Evolutionary conservation across 1,284 basidiomycete species (phyloP).

Genomic region (Fistulina hepatica): DNA sequence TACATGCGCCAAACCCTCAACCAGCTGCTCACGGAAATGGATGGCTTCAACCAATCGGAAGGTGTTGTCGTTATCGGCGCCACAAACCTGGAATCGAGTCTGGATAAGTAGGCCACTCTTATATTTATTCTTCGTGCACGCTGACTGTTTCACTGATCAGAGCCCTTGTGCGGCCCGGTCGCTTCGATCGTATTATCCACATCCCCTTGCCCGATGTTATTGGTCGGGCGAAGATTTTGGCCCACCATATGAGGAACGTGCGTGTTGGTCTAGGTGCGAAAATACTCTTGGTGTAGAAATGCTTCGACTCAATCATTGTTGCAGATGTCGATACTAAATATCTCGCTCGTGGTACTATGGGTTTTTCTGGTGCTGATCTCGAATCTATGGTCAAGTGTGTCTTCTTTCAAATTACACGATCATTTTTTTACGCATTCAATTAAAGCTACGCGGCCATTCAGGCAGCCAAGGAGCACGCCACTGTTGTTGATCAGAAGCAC

Average conservation of each 20-base stretch:
- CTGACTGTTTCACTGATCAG: conserved; percentile 29
- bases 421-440: conserved; percentile 9
- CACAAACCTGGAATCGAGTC: conserved; percentile 88
- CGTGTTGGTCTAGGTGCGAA: conserved; percentile 46
- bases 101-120: conserved; percentile 59
- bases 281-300: conserved; percentile 5
- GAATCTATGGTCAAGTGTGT: conserved; percentile 88
- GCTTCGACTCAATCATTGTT: conserved; percentile 6
- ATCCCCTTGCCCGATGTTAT: conserved; percentile 84
- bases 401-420: conserved; percentile 7
- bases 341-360: conserved; percentile 83
- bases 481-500: conserved; percentile 64
- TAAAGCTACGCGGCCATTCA: conserved; percentile 74
- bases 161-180: conserved; percentile 85
- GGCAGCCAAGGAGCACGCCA: conserved; percentile 74
- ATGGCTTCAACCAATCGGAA: conserved; percentile 86
- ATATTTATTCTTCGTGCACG: conserved; percentile 8
- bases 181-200: conserved; percentile 87
- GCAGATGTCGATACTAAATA: conserved; percentile 73
- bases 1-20: conserved; percentile 91
- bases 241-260: conserved; percentile 82
- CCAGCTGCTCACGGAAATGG: conserved; percentile 90
- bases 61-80: conserved; percentile 91
- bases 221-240: conserved; percentile 80
- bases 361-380: conserved; percentile 86